Evolutionary conservation across 306 rosid genomes (phyloP), one percentile per base, ranked within the genome.

Genomic region (Prinsepia uniflora): DNA sequence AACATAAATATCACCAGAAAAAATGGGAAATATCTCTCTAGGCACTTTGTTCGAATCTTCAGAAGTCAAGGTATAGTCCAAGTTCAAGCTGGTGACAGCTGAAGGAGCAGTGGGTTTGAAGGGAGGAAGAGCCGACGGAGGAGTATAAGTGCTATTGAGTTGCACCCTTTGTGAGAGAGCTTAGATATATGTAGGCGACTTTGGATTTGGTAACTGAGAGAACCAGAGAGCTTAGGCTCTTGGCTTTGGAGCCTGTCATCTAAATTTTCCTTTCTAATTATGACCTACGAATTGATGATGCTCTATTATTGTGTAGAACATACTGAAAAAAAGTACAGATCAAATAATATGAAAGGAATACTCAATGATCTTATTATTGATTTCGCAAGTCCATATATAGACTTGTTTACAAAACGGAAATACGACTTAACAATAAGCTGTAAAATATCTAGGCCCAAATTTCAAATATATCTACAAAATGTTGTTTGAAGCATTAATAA

Each of bases 201-300:
- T 65, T 69, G 60, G 75, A 7, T 67, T 57, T 77, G 54, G 58
- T 44, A 69, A 76, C 76, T 4, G 83, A 62, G 66, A 72, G 67
- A 66, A 80, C 65, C 17, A 68, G 13, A 39, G 83, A 34, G 77
- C 85, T n/a, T 3, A 86, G 75, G 52, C 13, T 75, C 78, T 73
- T 73, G 67, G 82, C 71, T 60, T 71, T 69, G 58, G 76, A 24
- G 82, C 70, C 57, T 66, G 83, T 70, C 88, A 88, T 81, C 57
- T 73, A 67, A 71, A 50, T 34, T n/a, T n/a, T n/a, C n/a, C n/a
- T n/a, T n/a, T n/a, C n/a, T n/a, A n/a, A n/a, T n/a, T n/a, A n/a
- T n/a, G n/a, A n/a, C n/a, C n/a, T n/a, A n/a, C n/a, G 30, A 2
- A 24, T 24, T 24, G 30, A 2, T 24, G 30, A 2, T 24, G 30